Evolutionary conservation across 2,329 filamentous ascomycete species (phyloP).

Genomic region (Cytospora paraplurivora): DNA sequence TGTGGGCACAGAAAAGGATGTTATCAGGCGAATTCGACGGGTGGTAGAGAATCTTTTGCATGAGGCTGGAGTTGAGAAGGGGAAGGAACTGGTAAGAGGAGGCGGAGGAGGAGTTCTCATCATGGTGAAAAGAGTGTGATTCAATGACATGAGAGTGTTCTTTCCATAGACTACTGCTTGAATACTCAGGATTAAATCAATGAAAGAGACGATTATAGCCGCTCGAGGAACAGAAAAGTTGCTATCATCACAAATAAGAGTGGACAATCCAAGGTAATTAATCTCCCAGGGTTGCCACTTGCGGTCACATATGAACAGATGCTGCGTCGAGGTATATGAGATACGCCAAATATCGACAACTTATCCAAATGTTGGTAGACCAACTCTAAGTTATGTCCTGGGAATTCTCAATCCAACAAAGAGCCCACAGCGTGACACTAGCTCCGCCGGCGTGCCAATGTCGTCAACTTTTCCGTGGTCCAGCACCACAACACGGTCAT

Average conservation of each 20-base stretch:
- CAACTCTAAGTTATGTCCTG: neutral
- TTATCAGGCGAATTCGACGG: constrained; percentile 37
- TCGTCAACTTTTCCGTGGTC: neutral
- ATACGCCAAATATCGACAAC: no score
- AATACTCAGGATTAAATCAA: no score
- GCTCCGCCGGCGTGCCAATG: neutral
- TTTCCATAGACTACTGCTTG: no score
- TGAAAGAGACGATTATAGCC: no score
- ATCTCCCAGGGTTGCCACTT: no score
- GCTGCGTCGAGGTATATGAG: no score
- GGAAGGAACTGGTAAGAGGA: constrained; percentile 37
- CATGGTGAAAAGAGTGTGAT: constrained; percentile 35
- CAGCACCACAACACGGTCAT: constrained; percentile 4
- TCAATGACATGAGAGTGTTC: no score
- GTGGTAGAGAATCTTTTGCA: constrained; percentile 35
- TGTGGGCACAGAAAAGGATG: constrained; percentile 44
- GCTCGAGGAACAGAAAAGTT: no score
- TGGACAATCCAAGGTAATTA: no score
- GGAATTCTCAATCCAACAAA: neutral
- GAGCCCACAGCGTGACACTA: neutral
- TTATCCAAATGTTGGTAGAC: neutral
- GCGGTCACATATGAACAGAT: no score
- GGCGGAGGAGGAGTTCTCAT: constrained; percentile 34
- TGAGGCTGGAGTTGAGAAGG: constrained; percentile 40
- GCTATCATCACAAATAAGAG: no score